phyloP scores from a whole-genome alignment of 2,329 filamentous ascomycete species.

The Xylaria sp. region DNA sequence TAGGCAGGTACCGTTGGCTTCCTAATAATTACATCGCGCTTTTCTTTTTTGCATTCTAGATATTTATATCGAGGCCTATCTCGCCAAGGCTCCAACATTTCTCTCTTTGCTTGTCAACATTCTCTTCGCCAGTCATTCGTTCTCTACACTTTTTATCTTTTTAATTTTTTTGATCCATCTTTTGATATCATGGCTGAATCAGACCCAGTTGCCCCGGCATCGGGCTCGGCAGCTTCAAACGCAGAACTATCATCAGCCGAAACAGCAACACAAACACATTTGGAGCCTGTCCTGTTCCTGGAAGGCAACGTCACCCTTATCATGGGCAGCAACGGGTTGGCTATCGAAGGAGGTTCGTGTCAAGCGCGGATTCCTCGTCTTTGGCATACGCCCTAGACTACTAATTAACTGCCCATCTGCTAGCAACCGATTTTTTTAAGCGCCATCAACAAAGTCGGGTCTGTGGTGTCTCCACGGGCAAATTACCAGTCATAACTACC shows the following conservation, averaged over 20 bases:
- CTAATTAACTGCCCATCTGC: background rate
- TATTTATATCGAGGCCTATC: conserved; percentile 9
- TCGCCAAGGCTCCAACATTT: background rate
- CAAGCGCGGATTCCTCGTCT: background rate
- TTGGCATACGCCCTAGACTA: background rate
- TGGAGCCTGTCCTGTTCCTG: conserved; percentile 14
- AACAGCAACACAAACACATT: background rate
- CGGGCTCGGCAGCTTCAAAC: background rate
- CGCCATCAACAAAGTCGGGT: conserved; percentile 41
- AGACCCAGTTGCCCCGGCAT: background rate
- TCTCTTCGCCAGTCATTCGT: conserved; percentile 28
- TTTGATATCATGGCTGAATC: conserved; percentile 23
- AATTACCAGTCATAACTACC: conserved; percentile 38
- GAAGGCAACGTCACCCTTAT: conserved; percentile 22
- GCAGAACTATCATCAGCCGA: too few relatives aligned
- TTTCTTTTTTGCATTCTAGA: background rate
- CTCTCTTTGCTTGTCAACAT: conserved; percentile 5
- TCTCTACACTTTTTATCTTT: conserved; percentile 14
- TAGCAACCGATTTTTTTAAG: conserved; percentile 43
- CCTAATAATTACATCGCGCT: too few relatives aligned
- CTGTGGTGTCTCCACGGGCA: conserved; percentile 44
- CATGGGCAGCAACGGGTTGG: conserved; percentile 12
- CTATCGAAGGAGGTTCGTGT: conserved; percentile 26
- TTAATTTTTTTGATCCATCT: conserved; percentile 10
- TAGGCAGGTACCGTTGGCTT: too few relatives aligned